Conservation (phyloP, 768 basidiomycete species). For the Antrodiella citrinella region DNA sequence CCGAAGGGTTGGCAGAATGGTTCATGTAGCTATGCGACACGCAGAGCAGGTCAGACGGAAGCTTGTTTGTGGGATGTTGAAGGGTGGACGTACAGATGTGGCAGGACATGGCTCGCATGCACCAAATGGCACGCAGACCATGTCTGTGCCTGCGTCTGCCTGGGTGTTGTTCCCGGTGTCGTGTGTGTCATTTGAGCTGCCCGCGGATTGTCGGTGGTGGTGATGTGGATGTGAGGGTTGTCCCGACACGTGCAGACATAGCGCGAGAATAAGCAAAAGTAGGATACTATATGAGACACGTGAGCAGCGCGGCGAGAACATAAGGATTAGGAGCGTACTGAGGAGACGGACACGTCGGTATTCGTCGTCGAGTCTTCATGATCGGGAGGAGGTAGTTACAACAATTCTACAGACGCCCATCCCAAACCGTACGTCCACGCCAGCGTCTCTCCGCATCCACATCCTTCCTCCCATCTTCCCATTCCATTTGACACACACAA, state of each 20-base stretch:
- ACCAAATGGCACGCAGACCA: constrained; percentile 44
- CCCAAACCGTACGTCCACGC: background rate
- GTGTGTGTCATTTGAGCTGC: too few relatives aligned
- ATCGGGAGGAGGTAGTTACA: too few relatives aligned
- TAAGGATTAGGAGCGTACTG: too few relatives aligned
- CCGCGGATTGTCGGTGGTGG: background rate
- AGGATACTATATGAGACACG: too few relatives aligned
- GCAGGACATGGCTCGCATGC: constrained; percentile 56
- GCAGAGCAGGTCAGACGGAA: background rate
- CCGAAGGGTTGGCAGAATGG: constrained; percentile 97
- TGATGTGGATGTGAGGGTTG: background rate
- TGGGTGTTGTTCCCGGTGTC: constrained; percentile 1
- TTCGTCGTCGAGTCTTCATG: too few relatives aligned
- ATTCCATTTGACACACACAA: background rate
- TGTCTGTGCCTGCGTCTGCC: background rate
- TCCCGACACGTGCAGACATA: background rate
- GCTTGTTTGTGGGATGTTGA: background rate
- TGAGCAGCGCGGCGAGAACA: too few relatives aligned
- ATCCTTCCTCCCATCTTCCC: background rate
- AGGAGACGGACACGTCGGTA: too few relatives aligned
- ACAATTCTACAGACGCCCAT: background rate
- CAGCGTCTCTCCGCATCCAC: background rate
- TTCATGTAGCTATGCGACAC: constrained; percentile 51
- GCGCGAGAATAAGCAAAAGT: too few relatives aligned
- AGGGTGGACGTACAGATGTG: constrained; percentile 41